These are phyloP conservation scores for Gaertneriomyces semiglobifer DNA, from an alignment of 192 early-diverging fungal species.

Conservation along the genomic window DNA sequence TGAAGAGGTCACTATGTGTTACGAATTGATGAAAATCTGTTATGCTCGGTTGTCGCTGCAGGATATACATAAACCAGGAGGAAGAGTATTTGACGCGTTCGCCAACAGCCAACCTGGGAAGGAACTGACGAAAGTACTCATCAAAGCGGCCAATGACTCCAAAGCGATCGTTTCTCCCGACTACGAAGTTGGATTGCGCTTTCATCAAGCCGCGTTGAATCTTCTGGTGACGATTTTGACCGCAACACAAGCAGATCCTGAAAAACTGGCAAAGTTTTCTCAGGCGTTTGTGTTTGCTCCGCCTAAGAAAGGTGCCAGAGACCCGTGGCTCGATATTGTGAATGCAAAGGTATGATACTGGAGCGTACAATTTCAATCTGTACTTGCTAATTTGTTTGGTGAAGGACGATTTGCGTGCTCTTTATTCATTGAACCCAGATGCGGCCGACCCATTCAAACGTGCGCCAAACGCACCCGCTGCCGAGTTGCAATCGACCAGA, in stretches of 20 bases:
- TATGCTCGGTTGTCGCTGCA: conserved; percentile 26
- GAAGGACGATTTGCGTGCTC: background rate
- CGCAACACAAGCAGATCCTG: conserved; percentile 50
- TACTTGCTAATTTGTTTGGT: background rate
- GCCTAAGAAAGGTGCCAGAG: conserved; percentile 29
- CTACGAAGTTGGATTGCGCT: conserved; percentile 15
- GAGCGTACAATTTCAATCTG: background rate
- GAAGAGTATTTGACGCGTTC: conserved; percentile 9
- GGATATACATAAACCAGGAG: conserved; percentile 10
- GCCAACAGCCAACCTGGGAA: conserved; percentile 8
- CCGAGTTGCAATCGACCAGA: background rate
- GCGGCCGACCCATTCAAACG: background rate
- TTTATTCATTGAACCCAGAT: background rate
- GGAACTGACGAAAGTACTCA: conserved; percentile 19
- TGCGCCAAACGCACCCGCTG: background rate
- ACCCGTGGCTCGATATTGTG: conserved; percentile 21
- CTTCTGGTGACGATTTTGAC: conserved; percentile 52
- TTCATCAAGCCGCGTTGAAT: conserved; percentile 58
- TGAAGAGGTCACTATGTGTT: conserved; percentile 43
- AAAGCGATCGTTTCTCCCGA: conserved; percentile 11
- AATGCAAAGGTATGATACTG: conserved; percentile 11
- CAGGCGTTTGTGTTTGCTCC: conserved; percentile 61
- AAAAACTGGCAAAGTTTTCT: conserved; percentile 38
- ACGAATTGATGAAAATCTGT: conserved; percentile 49
- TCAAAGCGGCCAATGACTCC: conserved; percentile 13